These are phyloP conservation scores for Pythium scleroteichum DNA, from an alignment of 352 stramenopile species.

Conservation along the genomic window DNA sequence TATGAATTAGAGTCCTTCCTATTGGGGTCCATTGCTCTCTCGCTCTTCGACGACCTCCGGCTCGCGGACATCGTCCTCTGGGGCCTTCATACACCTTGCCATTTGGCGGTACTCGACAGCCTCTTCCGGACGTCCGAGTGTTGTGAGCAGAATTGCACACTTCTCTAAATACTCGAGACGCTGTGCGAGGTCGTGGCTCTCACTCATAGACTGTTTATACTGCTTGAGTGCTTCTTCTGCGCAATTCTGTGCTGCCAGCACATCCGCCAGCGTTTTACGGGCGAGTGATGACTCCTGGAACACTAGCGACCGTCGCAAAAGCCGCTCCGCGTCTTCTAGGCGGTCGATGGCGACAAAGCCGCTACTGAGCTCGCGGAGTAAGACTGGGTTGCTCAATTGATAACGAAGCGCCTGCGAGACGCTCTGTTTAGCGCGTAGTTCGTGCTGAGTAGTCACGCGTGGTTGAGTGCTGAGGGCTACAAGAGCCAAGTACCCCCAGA, in stretches of 20 bases:
- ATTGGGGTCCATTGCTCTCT: background rate
- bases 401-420: conserved; percentile 65
- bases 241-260: conserved; percentile 78
- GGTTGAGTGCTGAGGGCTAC: conserved; percentile 38
- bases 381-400: conserved; percentile 56
- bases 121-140: conserved; percentile 67
- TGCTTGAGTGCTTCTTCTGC: conserved; percentile 69
- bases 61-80: background rate
- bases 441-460: conserved; percentile 33
- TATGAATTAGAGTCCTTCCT: background rate
- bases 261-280: conserved; percentile 74
- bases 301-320: conserved; percentile 65
- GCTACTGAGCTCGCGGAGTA: conserved; percentile 82
- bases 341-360: conserved; percentile 76
- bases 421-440: conserved; percentile 45
- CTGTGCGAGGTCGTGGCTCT: conserved; percentile 37
- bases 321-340: conserved; percentile 66
- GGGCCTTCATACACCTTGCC: conserved; percentile 39
- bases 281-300: conserved; percentile 76
- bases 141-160: conserved; percentile 65
- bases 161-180: conserved; percentile 56
- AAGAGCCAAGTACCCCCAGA: conserved; percentile 80
- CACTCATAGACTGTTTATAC: conserved; percentile 65
- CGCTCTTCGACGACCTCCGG: background rate
- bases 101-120: conserved; percentile 67